phyloP scores from a whole-genome alignment of 257 asterid species.

The Henckelia pumila region DNA sequence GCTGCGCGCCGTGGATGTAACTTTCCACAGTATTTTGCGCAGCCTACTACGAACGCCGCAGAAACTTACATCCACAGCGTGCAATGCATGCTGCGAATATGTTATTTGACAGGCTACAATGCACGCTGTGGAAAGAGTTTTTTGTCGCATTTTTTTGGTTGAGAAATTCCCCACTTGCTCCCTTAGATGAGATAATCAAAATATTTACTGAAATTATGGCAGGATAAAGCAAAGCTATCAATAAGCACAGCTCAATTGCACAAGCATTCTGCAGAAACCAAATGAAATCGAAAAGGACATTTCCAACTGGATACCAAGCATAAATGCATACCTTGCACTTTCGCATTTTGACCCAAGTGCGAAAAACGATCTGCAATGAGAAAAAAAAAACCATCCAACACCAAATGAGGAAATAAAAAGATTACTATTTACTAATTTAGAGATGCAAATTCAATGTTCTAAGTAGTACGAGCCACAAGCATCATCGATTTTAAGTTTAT shows the following conservation, averaged over 20 bases:
- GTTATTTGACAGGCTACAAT: too few species aligned
- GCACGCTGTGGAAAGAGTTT: too few species aligned
- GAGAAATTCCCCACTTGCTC: constrained; percentile 86
- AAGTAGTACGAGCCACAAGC: neutral
- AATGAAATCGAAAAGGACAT: constrained; percentile 12
- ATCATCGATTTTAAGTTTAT: neutral
- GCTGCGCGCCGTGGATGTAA: too few species aligned
- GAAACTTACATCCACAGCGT: too few species aligned
- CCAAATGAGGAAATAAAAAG: neutral
- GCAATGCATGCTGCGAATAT: too few species aligned
- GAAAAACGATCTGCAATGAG: constrained; percentile 74
- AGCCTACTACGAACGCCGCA: too few species aligned
- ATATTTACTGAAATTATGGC: constrained; percentile 42
- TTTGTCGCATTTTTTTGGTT: too few species aligned
- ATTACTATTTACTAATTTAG: neutral
- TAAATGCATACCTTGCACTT: constrained; percentile 40
- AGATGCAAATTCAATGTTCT: neutral
- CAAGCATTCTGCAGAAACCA: constrained; percentile 10
- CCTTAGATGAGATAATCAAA: constrained; percentile 66
- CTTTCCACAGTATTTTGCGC: too few species aligned
- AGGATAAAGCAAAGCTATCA: constrained; percentile 13
- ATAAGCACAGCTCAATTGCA: constrained; percentile 6
- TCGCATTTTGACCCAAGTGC: constrained; percentile 52
- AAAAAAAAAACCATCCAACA: constrained; percentile 9
- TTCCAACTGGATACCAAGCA: neutral